These are phyloP conservation scores for Houttuynia cordata DNA, from an alignment of 164 flowering plant genomes.

Conservation along the genomic window DNA sequence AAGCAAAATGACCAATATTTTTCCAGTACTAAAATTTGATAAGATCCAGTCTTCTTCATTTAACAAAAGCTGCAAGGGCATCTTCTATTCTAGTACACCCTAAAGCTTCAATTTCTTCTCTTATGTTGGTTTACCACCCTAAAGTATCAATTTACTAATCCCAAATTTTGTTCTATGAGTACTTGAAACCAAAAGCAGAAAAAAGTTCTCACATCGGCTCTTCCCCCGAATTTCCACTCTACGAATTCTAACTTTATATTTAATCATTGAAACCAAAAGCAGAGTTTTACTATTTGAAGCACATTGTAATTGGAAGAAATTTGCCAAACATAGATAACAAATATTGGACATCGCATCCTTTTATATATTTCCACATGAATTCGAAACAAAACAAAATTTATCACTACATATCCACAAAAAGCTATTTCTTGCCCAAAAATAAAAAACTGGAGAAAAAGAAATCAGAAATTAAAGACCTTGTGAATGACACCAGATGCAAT, in stretches of 20 bases:
- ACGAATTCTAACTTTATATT: background rate
- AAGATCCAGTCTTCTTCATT: background rate
- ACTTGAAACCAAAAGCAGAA: background rate
- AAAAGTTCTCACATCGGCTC: background rate
- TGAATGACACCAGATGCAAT: slow-evolving; percentile 72
- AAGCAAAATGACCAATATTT: background rate
- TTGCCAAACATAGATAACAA: too few species aligned
- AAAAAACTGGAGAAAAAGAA: too few species aligned
- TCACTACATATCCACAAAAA: too few species aligned
- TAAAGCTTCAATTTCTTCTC: background rate
- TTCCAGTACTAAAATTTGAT: too few species aligned
- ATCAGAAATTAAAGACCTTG: slow-evolving; percentile 18
- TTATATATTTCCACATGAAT: background rate
- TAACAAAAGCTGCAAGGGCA: background rate
- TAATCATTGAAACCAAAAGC: too few species aligned
- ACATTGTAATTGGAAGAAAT: too few species aligned
- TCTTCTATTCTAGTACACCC: too few species aligned
- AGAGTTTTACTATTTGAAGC: background rate
- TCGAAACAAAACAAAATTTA: too few species aligned
- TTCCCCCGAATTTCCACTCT: background rate
- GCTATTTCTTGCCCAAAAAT: too few species aligned
- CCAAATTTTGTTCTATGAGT: background rate
- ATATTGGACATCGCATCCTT: too few species aligned
- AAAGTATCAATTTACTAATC: background rate
- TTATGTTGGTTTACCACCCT: too few species aligned